Evolutionary conservation across 495 filamentous ascomycete genomes (phyloP).

Genomic region (Oleoguttula mirabilis): DNA sequence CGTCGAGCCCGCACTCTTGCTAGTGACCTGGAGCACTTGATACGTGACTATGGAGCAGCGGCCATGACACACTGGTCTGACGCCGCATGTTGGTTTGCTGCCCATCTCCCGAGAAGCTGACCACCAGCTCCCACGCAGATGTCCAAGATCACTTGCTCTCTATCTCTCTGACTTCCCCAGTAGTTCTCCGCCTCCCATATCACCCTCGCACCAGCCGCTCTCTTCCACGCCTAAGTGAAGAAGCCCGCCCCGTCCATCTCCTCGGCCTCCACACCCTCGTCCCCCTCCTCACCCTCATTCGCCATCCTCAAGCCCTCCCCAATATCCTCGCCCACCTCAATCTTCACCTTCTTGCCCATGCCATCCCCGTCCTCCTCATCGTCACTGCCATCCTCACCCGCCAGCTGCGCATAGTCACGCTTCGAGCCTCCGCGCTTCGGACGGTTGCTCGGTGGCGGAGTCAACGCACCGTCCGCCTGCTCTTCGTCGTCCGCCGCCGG

Average conservation of each 20-base stretch:
- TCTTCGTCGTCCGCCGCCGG: slow-evolving; percentile 1
- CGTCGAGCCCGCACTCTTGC: too few relatives aligned
- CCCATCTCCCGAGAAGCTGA: too few relatives aligned
- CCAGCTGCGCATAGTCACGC: slow-evolving; percentile 5
- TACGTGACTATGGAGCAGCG: too few relatives aligned
- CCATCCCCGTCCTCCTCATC: not conserved
- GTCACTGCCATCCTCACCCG: slow-evolving; percentile 3
- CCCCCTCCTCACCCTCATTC: not conserved
- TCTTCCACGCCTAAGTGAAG: slow-evolving; percentile 1
- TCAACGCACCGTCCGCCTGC: not conserved
- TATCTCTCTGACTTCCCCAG: too few relatives aligned
- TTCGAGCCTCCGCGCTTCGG: slow-evolving; percentile 2
- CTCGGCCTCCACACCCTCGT: too few relatives aligned
- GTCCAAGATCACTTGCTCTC: too few relatives aligned
- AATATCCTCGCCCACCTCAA: slow-evolving; percentile 6
- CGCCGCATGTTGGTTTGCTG: too few relatives aligned
- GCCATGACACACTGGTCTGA: too few relatives aligned
- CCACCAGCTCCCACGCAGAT: too few relatives aligned
- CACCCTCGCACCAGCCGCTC: too few relatives aligned
- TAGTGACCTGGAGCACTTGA: too few relatives aligned
- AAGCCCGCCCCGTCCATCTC: not conserved
- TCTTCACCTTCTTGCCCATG: slow-evolving; percentile 8
- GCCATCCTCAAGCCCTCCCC: not conserved
- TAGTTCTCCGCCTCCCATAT: too few relatives aligned
- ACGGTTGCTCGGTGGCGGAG: slow-evolving; percentile 3